phyloP scores from a whole-genome alignment of 148 eudicot species.

The Fallopia convolvulus region DNA sequence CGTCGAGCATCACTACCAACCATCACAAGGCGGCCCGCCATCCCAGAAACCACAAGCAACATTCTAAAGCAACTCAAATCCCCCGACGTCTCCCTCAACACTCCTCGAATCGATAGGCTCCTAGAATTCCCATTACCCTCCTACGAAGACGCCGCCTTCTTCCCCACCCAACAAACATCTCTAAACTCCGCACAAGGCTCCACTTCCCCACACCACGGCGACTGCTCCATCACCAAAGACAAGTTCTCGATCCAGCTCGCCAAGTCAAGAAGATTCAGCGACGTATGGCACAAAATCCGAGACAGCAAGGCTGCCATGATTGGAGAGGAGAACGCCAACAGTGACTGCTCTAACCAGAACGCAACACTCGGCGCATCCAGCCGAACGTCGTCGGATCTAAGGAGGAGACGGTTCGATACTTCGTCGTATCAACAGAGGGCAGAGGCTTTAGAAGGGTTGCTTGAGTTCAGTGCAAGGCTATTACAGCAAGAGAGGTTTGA shows the following conservation, averaged over 20 bases:
- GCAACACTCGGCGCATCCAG: conserved; percentile 90
- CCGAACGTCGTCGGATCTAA: conserved; percentile 54
- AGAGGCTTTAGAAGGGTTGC: conserved; percentile 87
- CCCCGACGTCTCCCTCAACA: conserved; percentile 78
- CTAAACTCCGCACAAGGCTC: conserved; percentile 51
- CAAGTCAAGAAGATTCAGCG: conserved; percentile 21
- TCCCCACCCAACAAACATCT: conserved; percentile 40
- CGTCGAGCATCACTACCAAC: conserved; percentile 73
- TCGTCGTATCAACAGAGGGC: conserved; percentile 79
- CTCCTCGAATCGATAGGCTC: conserved; percentile 82
- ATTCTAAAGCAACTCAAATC: conserved; percentile 49
- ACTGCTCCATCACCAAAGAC: conserved; percentile 68
- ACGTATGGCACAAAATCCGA: conserved; percentile 2
- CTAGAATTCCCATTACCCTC: conserved; percentile 72
- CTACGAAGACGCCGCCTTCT: conserved; percentile 42
- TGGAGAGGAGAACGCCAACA: conserved; percentile 26
- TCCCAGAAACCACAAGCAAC: conserved; percentile 20
- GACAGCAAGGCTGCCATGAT: conserved; percentile 3
- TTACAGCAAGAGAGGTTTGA: conserved; percentile 71
- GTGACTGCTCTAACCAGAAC: conserved; percentile 62
- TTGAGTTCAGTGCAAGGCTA: conserved; percentile 87
- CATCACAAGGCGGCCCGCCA: conserved; percentile 21
- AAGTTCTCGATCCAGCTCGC: conserved; percentile 59
- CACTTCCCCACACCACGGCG: conserved; percentile 40
- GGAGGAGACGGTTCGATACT: conserved; percentile 53